A percentile compares a stretch with the other conserved stretches of the same genome.
phyloP scores from a whole-genome alignment of 495 filamentous ascomycete species.

The Cairneyella variabilis region DNA sequence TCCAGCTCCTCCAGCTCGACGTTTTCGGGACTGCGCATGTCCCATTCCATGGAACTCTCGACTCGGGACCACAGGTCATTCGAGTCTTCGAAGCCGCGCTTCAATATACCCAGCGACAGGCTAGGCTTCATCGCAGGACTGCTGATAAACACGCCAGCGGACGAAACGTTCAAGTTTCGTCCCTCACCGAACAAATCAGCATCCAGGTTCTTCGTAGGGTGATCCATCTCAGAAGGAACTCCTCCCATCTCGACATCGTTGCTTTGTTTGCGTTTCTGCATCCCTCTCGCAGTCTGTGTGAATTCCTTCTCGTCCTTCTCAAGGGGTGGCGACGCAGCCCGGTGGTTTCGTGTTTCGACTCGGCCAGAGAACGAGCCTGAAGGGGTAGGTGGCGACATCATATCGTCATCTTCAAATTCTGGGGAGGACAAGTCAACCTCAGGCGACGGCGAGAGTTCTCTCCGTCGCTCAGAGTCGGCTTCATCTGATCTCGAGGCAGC shows the following conservation, averaged over 20 bases:
- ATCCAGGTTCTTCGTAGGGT: conserved; percentile 47
- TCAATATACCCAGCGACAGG: conserved; percentile 30
- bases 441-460: conserved; percentile 79
- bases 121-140: conserved; percentile 37
- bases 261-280: conserved; percentile 70
- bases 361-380: conserved; percentile 56
- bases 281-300: conserved; percentile 83
- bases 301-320: conserved; percentile 97
- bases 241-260: conserved; percentile 34
- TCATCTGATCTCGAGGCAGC: conserved; percentile 62
- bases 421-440: conserved; percentile 89
- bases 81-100: conserved; percentile 37
- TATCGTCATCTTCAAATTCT: conserved; percentile 64
- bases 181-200: conserved; percentile 50
- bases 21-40: conserved; percentile 78
- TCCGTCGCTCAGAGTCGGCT: conserved; percentile 64
- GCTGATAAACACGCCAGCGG: conserved; percentile 26
- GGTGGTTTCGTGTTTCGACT: conserved; percentile 45
- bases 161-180: conserved; percentile 23
- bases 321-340: conserved; percentile 76
- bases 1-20: conserved; percentile 93
- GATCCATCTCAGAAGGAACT: conserved; percentile 35
- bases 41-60: conserved; percentile 55
- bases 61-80: conserved; percentile 47
- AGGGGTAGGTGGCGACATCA: conserved; percentile 48